Percentiles rank a stretch among this genome's conserved stretches.
Conservation (phyloP, 805 yeast genomes). For the Lipomyces yamanashiensis region DNA sequence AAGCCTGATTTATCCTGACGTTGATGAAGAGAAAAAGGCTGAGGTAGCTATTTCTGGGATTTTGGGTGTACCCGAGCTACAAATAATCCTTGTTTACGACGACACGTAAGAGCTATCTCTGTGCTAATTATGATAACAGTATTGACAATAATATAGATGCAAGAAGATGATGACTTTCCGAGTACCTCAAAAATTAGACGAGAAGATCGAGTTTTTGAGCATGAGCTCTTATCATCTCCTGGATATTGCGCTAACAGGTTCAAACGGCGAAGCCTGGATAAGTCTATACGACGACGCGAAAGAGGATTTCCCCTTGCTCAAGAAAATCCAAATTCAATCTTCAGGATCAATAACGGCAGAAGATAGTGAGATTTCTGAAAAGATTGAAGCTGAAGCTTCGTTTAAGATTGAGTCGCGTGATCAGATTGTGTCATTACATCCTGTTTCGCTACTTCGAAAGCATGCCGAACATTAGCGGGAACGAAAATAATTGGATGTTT, state of each 20-base stretch:
- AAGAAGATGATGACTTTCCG: conserved; percentile 19
- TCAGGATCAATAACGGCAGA: conserved; percentile 37
- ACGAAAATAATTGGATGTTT: not conserved
- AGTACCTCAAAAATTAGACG: conserved; percentile 35
- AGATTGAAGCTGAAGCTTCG: conserved; percentile 38
- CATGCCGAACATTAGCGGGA: conserved; percentile 56
- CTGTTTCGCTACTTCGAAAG: conserved; percentile 57
- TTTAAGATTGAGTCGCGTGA: conserved; percentile 45
- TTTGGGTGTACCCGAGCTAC: conserved; percentile 37
- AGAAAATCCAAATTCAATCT: conserved; percentile 29
- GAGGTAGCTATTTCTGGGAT: conserved; percentile 45
- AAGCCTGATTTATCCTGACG: conserved; percentile 54
- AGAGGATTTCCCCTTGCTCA: conserved; percentile 39
- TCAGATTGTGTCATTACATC: conserved; percentile 56
- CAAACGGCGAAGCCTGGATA: conserved; percentile 39
- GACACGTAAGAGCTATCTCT: conserved; percentile 51
- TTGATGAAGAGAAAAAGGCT: conserved; percentile 50
- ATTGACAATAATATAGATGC: not conserved
- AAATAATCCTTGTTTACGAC: conserved; percentile 51
- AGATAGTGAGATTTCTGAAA: conserved; percentile 37
- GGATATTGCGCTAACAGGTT: conserved; percentile 40
- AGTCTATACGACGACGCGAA: conserved; percentile 38
- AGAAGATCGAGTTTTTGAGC: conserved; percentile 45
- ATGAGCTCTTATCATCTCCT: conserved; percentile 36
- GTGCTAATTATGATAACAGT: not conserved